phyloP scores from a whole-genome alignment of 306 rosid genomes.

The Vigna trinervia region DNA sequence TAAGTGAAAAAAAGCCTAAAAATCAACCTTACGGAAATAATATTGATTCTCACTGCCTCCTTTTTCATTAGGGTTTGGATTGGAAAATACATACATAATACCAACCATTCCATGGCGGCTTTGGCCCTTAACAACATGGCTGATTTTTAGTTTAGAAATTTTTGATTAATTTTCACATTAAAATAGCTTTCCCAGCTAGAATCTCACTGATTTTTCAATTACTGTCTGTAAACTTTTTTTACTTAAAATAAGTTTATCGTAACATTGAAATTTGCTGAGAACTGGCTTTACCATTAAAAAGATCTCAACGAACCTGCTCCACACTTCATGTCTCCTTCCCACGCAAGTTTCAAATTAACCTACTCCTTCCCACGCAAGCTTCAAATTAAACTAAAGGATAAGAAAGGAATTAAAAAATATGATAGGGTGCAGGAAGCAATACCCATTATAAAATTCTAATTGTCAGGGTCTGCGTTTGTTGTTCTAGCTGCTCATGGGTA shows the following conservation, averaged over 20 bases:
- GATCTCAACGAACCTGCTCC: neutral
- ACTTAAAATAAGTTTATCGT: neutral
- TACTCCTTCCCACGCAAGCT: too few relatives aligned
- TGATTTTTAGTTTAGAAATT: neutral
- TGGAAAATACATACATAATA: neutral
- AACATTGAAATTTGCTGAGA: neutral
- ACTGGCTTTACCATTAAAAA: neutral
- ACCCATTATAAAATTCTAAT: too few relatives aligned
- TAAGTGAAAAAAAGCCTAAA: neutral
- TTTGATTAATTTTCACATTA: neutral
- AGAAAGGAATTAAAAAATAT: too few relatives aligned
- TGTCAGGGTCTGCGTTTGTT: too few relatives aligned
- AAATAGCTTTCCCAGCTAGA: neutral
- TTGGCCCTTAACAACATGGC: neutral
- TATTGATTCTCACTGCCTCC: neutral
- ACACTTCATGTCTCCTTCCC: too few relatives aligned
- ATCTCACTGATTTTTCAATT: neutral
- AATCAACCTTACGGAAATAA: neutral
- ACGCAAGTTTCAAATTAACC: too few relatives aligned
- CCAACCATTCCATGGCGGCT: neutral
- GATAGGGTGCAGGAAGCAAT: too few relatives aligned
- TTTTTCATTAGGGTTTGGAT: neutral
- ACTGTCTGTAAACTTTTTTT: too few relatives aligned
- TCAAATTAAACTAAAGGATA: too few relatives aligned
- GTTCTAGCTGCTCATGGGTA: too few relatives aligned